A percentile compares a stretch with the other conserved stretches of the same genome.
These are phyloP conservation scores for Agaricus subrufescens DNA, from an alignment of 768 basidiomycete genomes.

Conservation along the genomic window DNA sequence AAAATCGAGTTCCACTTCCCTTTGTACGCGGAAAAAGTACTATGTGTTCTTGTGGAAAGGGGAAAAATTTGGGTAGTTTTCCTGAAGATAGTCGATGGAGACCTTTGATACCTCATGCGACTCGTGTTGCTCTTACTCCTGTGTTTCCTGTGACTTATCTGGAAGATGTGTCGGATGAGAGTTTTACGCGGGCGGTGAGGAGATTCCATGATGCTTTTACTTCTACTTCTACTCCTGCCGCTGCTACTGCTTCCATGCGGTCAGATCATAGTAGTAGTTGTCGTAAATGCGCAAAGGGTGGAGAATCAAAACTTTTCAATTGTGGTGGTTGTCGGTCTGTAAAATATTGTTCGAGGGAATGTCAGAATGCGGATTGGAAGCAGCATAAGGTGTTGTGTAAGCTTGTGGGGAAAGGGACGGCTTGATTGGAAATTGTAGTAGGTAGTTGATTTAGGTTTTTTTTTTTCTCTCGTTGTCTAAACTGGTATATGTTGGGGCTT, in stretches of 20 bases:
- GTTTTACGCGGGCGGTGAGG: not conserved
- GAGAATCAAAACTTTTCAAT: conserved; percentile 20
- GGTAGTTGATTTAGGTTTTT: too few species aligned
- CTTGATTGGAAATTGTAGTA: not conserved
- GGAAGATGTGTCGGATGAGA: conserved; percentile 20
- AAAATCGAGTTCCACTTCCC: conserved; percentile 33
- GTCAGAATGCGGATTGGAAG: conserved; percentile 46
- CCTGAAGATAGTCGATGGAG: conserved; percentile 28
- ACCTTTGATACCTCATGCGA: conserved; percentile 36
- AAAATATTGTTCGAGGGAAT: conserved; percentile 38
- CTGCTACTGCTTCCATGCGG: too few species aligned
- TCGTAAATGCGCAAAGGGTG: conserved; percentile 12
- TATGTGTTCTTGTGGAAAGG: conserved; percentile 50
- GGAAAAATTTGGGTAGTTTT: conserved; percentile 39
- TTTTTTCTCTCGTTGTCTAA: too few species aligned
- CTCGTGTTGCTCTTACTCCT: conserved; percentile 47
- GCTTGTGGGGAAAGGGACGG: not conserved
- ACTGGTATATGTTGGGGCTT: too few species aligned
- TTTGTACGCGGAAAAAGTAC: conserved; percentile 32
- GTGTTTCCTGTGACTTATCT: conserved; percentile 49
- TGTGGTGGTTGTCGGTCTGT: conserved; percentile 34
- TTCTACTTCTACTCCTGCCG: not conserved
- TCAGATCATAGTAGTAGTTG: conserved; percentile 1
- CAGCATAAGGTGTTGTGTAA: conserved; percentile 34
- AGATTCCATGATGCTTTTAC: not conserved